phyloP scores from a whole-genome alignment of 768 basidiomycete genomes.

The Hortiboletus flavorubellus region DNA sequence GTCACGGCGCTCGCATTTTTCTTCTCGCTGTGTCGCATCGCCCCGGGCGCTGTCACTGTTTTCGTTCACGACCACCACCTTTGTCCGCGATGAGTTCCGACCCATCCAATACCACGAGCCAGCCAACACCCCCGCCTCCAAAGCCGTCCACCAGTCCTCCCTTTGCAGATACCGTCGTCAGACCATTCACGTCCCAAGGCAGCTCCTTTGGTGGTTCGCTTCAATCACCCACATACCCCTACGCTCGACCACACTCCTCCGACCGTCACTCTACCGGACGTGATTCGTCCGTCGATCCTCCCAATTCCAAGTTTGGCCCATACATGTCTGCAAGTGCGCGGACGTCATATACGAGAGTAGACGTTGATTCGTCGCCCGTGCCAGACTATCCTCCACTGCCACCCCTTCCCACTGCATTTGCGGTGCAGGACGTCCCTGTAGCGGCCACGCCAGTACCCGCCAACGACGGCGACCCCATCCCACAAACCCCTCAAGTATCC shows the following conservation, averaged over 20 bases:
- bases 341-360: slow-evolving; percentile 53
- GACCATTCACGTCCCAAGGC: slow-evolving; percentile 31
- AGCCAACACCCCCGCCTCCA: slow-evolving; percentile 1
- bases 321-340: slow-evolving; percentile 43
- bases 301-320: slow-evolving; percentile 13
- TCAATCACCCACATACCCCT: not conserved
- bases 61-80: not conserved
- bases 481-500: slow-evolving; percentile 60
- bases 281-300: not conserved
- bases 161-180: slow-evolving; percentile 24
- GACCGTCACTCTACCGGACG: slow-evolving; percentile 23
- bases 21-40: not conserved
- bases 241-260: not conserved
- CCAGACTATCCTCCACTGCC: slow-evolving; percentile 27
- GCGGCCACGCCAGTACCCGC: not conserved
- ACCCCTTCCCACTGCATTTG: slow-evolving; percentile 14
- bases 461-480: slow-evolving; percentile 30
- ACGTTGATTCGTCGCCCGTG: slow-evolving; percentile 28
- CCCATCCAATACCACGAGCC: not conserved
- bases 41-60: not conserved
- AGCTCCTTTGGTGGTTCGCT: slow-evolving; percentile 8
- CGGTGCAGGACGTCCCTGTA: not conserved
- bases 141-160: slow-evolving; percentile 18
- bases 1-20: not conserved
- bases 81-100: not conserved